Evolutionary conservation across 2,329 filamentous ascomycete species (phyloP).

Genomic region (Fusarium brachygibbosum): DNA sequence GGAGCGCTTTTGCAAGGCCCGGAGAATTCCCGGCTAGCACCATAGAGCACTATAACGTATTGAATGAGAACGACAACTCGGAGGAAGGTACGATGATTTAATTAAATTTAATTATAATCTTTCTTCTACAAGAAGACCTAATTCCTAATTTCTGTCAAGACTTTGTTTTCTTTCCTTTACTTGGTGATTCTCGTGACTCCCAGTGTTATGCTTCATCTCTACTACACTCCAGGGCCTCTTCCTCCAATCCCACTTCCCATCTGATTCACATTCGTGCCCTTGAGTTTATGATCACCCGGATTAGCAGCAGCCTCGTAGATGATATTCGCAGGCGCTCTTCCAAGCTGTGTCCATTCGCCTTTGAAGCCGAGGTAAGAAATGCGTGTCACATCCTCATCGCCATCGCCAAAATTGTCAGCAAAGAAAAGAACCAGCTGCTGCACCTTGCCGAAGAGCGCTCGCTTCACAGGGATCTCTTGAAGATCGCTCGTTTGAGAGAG

Average conservation of each 20-base stretch:
- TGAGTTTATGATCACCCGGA: conserved; percentile 84
- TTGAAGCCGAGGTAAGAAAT: conserved; percentile 91
- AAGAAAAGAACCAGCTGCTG: conserved; percentile 88
- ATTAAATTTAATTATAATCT: background rate
- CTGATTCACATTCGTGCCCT: conserved; percentile 67
- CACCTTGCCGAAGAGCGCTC: conserved; percentile 91
- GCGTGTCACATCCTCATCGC: conserved; percentile 83
- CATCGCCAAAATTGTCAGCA: conserved; percentile 87
- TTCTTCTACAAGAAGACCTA: too few species aligned
- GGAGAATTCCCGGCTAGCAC: conserved; percentile 44
- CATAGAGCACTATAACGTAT: background rate
- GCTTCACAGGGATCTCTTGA: conserved; percentile 88
- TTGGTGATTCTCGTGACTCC: background rate
- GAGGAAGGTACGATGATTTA: background rate
- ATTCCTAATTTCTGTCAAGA: background rate
- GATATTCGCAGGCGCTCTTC: conserved; percentile 78
- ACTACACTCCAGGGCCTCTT: conserved; percentile 53
- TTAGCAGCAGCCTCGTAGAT: conserved; percentile 95
- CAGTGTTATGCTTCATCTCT: background rate
- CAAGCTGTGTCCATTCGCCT: conserved; percentile 92
- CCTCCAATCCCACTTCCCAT: conserved; percentile 69
- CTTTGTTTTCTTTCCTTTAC: background rate
- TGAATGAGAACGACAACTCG: conserved; percentile 12
- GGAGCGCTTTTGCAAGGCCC: conserved; percentile 36
- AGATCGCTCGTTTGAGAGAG: conserved; percentile 83